A percentile compares a stretch with the other conserved stretches of the same genome.
Evolutionary conservation across 2,329 filamentous ascomycete species (phyloP).

Genomic region (Zasmidium citrigriseum): DNA sequence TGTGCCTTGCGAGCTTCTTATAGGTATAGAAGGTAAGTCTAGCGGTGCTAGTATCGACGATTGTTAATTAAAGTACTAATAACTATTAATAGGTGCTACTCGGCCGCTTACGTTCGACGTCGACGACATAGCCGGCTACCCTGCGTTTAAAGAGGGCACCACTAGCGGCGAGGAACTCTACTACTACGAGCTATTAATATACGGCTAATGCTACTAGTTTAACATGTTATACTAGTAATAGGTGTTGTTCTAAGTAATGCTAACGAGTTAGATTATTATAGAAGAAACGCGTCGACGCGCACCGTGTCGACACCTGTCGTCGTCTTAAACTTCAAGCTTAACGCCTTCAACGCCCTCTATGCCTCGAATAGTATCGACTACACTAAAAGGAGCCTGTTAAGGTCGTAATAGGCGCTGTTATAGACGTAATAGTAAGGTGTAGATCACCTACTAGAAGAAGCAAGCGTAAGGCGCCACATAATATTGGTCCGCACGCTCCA

Average conservation of each 20-base stretch:
- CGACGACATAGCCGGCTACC: too few species aligned
- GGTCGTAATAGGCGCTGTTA: not conserved
- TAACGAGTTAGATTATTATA: not conserved
- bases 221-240: too few species aligned
- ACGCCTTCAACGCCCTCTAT: not conserved
- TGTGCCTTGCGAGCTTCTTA: not conserved
- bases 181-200: not conserved
- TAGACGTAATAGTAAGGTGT: not conserved
- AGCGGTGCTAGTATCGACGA: not conserved
- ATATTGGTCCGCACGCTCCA: not conserved
- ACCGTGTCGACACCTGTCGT: not conserved
- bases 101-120: too few species aligned
- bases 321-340: not conserved
- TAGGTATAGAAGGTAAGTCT: not conserved
- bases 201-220: not conserved
- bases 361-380: not conserved
- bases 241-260: not conserved
- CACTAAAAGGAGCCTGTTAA: not conserved
- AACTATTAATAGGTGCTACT: not conserved
- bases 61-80: not conserved
- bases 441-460: not conserved
- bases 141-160: not conserved
- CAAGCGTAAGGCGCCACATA: not conserved
- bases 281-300: not conserved
- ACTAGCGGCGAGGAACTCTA: not conserved